phyloP scores from a whole-genome alignment of 768 basidiomycete genomes.

The Phylloporus rhodoxanthus region DNA sequence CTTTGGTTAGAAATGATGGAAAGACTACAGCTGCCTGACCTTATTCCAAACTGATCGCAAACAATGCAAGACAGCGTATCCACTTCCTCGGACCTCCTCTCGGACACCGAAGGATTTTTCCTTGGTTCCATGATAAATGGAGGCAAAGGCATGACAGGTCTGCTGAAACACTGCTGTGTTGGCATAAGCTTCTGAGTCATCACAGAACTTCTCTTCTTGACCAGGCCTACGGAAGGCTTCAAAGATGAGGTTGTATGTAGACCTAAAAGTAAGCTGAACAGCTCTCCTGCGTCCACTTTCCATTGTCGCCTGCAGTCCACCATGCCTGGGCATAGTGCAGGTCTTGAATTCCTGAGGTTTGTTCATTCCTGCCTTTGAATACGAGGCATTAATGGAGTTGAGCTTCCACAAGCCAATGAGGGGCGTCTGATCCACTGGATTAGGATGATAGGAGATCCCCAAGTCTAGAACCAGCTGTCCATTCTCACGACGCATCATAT shows the following conservation, averaged over 20 bases:
- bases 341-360: conserved; percentile 7
- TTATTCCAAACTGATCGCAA: background rate
- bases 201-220: conserved; percentile 7
- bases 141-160: background rate
- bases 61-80: background rate
- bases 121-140: background rate
- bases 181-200: background rate
- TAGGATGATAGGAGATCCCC: conserved; percentile 6
- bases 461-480: conserved; percentile 8
- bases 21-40: background rate
- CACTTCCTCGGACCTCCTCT: conserved; percentile 6
- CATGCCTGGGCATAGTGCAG: conserved; percentile 7
- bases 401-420: conserved; percentile 6
- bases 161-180: background rate
- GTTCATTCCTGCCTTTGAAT: conserved; percentile 8
- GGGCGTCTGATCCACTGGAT: background rate
- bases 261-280: background rate
- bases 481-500: conserved; percentile 3
- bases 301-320: conserved; percentile 1
- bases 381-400: conserved; percentile 5
- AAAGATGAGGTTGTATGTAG: conserved; percentile 2
- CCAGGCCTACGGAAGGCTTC: background rate
- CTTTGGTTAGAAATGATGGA: too few relatives aligned
- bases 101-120: background rate
- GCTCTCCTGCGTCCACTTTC: background rate